Evolutionary conservation across 2,329 filamentous ascomycete genomes (phyloP).

Genomic region (Scytalidium lignicola): DNA sequence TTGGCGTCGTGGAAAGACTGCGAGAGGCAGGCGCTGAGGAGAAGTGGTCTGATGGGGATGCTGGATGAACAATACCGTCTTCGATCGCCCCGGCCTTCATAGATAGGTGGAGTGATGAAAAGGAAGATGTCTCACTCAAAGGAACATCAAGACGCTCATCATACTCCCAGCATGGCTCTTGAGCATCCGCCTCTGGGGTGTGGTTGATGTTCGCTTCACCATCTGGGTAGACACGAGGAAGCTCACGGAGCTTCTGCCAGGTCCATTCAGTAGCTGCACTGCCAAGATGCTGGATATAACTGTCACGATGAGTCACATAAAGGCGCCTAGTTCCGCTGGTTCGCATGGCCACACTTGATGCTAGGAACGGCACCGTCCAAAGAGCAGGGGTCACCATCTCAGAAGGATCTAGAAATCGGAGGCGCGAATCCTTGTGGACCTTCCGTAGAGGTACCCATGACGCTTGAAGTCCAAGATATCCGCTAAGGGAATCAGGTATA

Average conservation of each 20-base stretch:
- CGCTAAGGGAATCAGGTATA: slow-evolving; percentile 15
- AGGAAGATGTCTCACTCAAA: slow-evolving; percentile 41
- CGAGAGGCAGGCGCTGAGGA: slow-evolving; percentile 23
- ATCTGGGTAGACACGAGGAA: slow-evolving; percentile 52
- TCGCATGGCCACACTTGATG: slow-evolving; percentile 68
- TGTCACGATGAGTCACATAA: slow-evolving; percentile 70
- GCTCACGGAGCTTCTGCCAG: slow-evolving; percentile 63
- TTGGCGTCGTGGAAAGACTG: slow-evolving; percentile 20
- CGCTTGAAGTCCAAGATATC: slow-evolving; percentile 51
- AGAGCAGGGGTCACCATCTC: slow-evolving; percentile 69
- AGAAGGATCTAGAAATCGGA: slow-evolving; percentile 63
- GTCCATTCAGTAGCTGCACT: slow-evolving; percentile 50
- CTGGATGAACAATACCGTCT: slow-evolving; percentile 18
- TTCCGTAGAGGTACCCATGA: slow-evolving; percentile 74
- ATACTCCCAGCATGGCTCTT: slow-evolving; percentile 64
- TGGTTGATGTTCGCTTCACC: slow-evolving; percentile 37
- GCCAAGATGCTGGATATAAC: slow-evolving; percentile 60
- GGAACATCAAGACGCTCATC: slow-evolving; percentile 57
- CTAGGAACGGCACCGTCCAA: slow-evolving; percentile 68
- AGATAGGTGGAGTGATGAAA: slow-evolving; percentile 33
- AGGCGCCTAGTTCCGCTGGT: slow-evolving; percentile 58
- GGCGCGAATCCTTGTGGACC: slow-evolving; percentile 65
- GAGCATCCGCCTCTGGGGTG: slow-evolving; percentile 55
- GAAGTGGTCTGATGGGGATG: slow-evolving; percentile 25
- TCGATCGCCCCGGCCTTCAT: slow-evolving; percentile 26